Conservation (phyloP, 495 filamentous ascomycete genomes). For the Penicillium cinerascens region DNA sequence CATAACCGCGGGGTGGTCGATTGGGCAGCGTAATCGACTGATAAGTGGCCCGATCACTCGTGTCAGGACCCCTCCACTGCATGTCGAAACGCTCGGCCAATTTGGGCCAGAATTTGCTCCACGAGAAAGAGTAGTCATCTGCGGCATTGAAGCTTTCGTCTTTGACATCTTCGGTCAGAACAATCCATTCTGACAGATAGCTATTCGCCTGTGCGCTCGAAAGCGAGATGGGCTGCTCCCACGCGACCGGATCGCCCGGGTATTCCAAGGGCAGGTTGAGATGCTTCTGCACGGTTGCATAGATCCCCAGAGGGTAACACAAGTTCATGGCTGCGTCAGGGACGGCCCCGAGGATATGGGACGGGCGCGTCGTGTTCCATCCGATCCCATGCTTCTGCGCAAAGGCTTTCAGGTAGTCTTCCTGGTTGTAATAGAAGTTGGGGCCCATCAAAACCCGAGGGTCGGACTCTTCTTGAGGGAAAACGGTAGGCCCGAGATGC, state of each 20-base stretch:
- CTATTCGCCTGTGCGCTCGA: constrained; percentile 41
- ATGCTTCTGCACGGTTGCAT: constrained; percentile 40
- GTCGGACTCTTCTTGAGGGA: constrained; percentile 44
- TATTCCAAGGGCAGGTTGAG: constrained; percentile 36
- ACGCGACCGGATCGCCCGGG: constrained; percentile 37
- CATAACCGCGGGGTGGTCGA: constrained; percentile 35
- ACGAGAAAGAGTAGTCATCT: constrained; percentile 41
- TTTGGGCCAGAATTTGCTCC: constrained; percentile 43
- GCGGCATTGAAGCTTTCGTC: constrained; percentile 46
- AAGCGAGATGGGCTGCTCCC: constrained; percentile 38
- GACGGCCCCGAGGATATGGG: constrained; percentile 48
- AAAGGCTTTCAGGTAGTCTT: constrained; percentile 32
- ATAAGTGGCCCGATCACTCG: constrained; percentile 22
- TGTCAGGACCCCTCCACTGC: constrained; percentile 21
- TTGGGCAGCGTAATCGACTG: constrained; percentile 8
- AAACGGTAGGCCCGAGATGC: constrained; percentile 43
- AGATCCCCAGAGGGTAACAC: constrained; percentile 45
- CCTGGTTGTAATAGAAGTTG: constrained; percentile 55
- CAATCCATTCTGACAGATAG: constrained; percentile 51
- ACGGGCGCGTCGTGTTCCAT: constrained; percentile 43
- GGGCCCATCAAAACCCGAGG: constrained; percentile 38
- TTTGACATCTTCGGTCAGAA: constrained; percentile 29
- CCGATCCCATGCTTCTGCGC: constrained; percentile 14
- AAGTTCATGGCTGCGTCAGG: constrained; percentile 50
- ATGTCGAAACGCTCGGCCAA: constrained; percentile 44